phyloP scores from a whole-genome alignment of 2,329 filamentous ascomycete genomes.

The Coniella lustricola region DNA sequence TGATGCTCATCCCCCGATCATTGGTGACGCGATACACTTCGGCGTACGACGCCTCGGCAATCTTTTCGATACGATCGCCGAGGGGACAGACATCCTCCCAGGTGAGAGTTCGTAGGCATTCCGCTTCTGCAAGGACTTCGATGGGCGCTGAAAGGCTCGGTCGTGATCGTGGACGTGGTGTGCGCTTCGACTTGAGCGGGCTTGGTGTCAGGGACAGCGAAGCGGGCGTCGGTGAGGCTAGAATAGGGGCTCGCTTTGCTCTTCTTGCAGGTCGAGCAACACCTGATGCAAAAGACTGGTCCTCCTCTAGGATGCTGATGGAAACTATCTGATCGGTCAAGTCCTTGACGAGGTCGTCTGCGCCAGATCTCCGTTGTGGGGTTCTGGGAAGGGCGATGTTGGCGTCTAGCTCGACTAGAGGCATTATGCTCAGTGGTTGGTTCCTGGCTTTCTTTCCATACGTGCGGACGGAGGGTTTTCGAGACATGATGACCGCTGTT shows the following conservation, averaged over 20 bases:
- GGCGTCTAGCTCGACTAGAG: conserved; percentile 23
- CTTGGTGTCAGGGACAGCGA: not conserved
- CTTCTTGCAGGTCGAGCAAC: too few relatives aligned
- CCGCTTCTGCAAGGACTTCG: conserved; percentile 14
- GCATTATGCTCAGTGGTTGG: conserved; percentile 23
- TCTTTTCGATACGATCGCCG: conserved; percentile 50
- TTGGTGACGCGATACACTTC: conserved; percentile 60
- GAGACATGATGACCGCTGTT: conserved; percentile 9
- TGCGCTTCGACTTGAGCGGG: conserved; percentile 1
- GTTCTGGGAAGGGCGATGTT: conserved; percentile 22
- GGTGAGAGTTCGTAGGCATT: conserved; percentile 36
- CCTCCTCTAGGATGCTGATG: conserved; percentile 15
- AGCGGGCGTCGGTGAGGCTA: not conserved
- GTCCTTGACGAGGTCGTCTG: conserved; percentile 15
- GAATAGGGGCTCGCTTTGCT: not conserved
- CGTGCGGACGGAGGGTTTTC: conserved; percentile 16
- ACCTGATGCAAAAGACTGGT: not conserved
- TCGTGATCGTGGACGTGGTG: not conserved
- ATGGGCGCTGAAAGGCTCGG: conserved; percentile 1
- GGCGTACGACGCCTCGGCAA: conserved; percentile 60
- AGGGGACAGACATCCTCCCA: conserved; percentile 53
- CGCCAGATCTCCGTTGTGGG: conserved; percentile 20
- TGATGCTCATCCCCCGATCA: conserved; percentile 53
- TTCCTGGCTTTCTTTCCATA: conserved; percentile 46
- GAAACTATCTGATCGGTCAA: conserved; percentile 20